Base-by-base conservation (phyloP, 805 yeast species). In the Phaffomyces thermotolerans region DNA sequence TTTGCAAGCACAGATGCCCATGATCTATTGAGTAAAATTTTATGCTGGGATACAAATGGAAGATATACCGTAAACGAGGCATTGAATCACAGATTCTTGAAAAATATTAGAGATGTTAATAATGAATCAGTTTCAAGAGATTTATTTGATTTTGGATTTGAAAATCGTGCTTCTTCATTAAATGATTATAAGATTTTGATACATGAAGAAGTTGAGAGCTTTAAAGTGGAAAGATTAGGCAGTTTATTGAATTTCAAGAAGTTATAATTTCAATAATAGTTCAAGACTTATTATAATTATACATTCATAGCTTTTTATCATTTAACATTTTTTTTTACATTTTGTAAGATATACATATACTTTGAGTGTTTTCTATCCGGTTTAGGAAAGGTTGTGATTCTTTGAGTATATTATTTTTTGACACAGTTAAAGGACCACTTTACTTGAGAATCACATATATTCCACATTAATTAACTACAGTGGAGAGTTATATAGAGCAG, bases 71-170 rank as follows among this genome's bases (percentile, higher is more conserved):
- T 84, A 1, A 71, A 69, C 3, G 67, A 75, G 48, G 76, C 84
- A 2, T 57, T 90, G 12, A 63, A 65, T 6, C 88, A 84, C 54
- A 66, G 68, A 1, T 85, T 73, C 54, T 66, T 88, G 8, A 57
- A 53, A 12, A 55, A 63, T 3, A 76, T 86, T 8, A 69, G 91
- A 51, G 73, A 75, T 47, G 43, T 53, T 0, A 66, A 67, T 13
- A 79, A 76, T 42, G 95, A 85, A 57, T 76, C 83, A 0, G 60
- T 42, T 2, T 72, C 82, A 44, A 51, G 59, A 0, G 56, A 58
- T 2, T 63, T 67, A 3, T 84, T 88, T 54, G 81, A 83, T 55
- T 84, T 83, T 53, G 71, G 78, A 29, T 85, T 82, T 59, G 96
- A 89, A 54, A 58, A 63, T 18, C 43, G 54, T 9, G 57, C 64